phyloP scores from a whole-genome alignment of 2,329 filamentous ascomycete species.

The Daldinia sp. region DNA sequence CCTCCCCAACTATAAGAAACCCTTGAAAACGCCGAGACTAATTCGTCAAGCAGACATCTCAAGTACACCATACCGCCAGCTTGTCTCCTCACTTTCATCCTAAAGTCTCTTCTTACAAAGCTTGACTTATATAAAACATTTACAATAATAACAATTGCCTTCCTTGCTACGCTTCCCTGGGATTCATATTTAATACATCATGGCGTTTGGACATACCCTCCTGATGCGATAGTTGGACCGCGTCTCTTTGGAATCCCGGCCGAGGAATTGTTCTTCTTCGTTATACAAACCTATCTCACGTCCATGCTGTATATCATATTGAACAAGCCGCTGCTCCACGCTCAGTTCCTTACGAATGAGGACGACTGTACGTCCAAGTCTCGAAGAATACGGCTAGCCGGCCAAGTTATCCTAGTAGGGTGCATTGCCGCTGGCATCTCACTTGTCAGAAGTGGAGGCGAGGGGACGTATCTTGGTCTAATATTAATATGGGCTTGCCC shows the following conservation, averaged over 20 bases:
- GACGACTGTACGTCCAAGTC: conserved; percentile 40
- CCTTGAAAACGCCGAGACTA: background rate
- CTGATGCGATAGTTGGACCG: conserved; percentile 68
- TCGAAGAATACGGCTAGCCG: conserved; percentile 50
- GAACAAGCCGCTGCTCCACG: conserved; percentile 68
- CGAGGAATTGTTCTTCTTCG: conserved; percentile 80
- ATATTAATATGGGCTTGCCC: conserved; percentile 75
- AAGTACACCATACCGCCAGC: conserved; percentile 74
- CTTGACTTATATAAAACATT: conserved; percentile 69
- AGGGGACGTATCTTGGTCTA: conserved; percentile 72
- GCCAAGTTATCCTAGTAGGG: conserved; percentile 58
- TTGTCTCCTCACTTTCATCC: conserved; percentile 63
- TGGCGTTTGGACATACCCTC: conserved; percentile 75
- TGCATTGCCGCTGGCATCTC: conserved; percentile 55
- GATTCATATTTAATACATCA: conserved; percentile 76
- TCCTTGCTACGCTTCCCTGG: conserved; percentile 76
- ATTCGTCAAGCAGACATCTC: conserved; percentile 59
- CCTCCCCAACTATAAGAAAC: background rate
- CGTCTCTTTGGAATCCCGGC: conserved; percentile 70
- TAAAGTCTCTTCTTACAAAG: conserved; percentile 67
- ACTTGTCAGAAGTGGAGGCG: conserved; percentile 55
- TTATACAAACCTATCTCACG: conserved; percentile 79
- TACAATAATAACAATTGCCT: conserved; percentile 69
- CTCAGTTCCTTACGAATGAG: conserved; percentile 51
- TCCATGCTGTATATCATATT: conserved; percentile 72